These are phyloP conservation scores for Brettanomyces nanus DNA, from an alignment of 805 yeast species.

Conservation along the genomic window DNA sequence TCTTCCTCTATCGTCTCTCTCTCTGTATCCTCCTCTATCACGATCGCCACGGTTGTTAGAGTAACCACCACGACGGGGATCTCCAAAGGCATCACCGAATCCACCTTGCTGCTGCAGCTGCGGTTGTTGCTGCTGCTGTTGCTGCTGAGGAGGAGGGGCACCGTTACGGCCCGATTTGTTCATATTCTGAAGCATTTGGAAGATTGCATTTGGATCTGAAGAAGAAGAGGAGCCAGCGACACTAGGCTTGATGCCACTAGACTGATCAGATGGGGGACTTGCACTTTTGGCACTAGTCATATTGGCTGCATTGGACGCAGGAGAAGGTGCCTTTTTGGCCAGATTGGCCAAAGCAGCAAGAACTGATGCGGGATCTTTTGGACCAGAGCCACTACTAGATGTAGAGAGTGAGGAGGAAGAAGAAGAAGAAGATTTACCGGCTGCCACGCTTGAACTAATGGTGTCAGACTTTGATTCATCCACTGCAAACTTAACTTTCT, in stretches of 20 bases:
- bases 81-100: slow-evolving; percentile 9
- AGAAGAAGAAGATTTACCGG: background rate
- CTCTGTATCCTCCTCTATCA: slow-evolving; percentile 23
- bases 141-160: slow-evolving; percentile 14
- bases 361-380: slow-evolving; percentile 50
- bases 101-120: slow-evolving; percentile 6
- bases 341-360: slow-evolving; percentile 63
- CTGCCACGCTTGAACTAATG: background rate
- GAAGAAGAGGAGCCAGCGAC: slow-evolving; percentile 13
- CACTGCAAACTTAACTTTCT: slow-evolving; percentile 20
- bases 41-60: slow-evolving; percentile 22
- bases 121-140: slow-evolving; percentile 5
- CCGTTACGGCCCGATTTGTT: slow-evolving; percentile 21
- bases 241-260: slow-evolving; percentile 1
- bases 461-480: slow-evolving; percentile 1
- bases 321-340: slow-evolving; percentile 38
- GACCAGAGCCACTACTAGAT: slow-evolving; percentile 17
- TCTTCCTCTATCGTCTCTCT: slow-evolving; percentile 33
- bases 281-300: slow-evolving; percentile 13
- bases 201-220: slow-evolving; percentile 34
- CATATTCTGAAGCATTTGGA: slow-evolving; percentile 49
- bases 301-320: slow-evolving; percentile 23
- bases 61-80: slow-evolving; percentile 5
- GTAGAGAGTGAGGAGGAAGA: slow-evolving; percentile 7
- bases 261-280: background rate